A percentile compares a stretch with the other conserved stretches of the same genome.
Evolutionary conservation across 352 stramenopile genomes (phyloP).

Genomic region (Halophytophthora polymorphica): DNA sequence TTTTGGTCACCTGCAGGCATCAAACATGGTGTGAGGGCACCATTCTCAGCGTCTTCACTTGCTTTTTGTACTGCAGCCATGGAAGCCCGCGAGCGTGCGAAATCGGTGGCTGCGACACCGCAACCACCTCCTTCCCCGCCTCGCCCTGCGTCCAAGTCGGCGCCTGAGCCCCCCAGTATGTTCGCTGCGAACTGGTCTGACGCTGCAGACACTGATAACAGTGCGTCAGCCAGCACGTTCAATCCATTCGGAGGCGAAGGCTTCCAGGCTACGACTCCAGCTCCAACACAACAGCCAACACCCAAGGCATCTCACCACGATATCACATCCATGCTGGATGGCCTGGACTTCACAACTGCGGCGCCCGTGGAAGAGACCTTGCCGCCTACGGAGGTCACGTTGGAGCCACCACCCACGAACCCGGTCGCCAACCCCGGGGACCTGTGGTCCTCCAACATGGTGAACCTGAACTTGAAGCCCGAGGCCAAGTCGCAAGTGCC

Average conservation of each 20-base stretch:
- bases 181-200: slow-evolving; percentile 27
- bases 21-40: background rate
- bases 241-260: slow-evolving; percentile 24
- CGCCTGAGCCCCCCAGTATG: slow-evolving; percentile 9
- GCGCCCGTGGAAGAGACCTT: slow-evolving; percentile 34
- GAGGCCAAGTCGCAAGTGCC: slow-evolving; percentile 45
- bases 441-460: slow-evolving; percentile 72
- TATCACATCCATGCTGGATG: slow-evolving; percentile 75
- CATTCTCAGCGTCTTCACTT: background rate
- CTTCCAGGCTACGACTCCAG: slow-evolving; percentile 11
- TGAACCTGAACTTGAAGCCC: slow-evolving; percentile 70
- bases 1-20: background rate
- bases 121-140: slow-evolving; percentile 8
- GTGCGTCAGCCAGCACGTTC: slow-evolving; percentile 11
- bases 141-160: slow-evolving; percentile 20
- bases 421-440: slow-evolving; percentile 29
- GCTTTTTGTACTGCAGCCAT: slow-evolving; percentile 24
- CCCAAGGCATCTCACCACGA: slow-evolving; percentile 41
- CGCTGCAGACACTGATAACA: slow-evolving; percentile 6
- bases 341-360: slow-evolving; percentile 62
- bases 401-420: slow-evolving; percentile 17
- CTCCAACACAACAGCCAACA: slow-evolving; percentile 12
- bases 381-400: slow-evolving; percentile 10
- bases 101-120: slow-evolving; percentile 32
- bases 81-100: slow-evolving; percentile 46